Evolutionary conservation across 495 filamentous ascomycete genomes (phyloP).

Genomic region (Hypoxylon fragiforme): DNA sequence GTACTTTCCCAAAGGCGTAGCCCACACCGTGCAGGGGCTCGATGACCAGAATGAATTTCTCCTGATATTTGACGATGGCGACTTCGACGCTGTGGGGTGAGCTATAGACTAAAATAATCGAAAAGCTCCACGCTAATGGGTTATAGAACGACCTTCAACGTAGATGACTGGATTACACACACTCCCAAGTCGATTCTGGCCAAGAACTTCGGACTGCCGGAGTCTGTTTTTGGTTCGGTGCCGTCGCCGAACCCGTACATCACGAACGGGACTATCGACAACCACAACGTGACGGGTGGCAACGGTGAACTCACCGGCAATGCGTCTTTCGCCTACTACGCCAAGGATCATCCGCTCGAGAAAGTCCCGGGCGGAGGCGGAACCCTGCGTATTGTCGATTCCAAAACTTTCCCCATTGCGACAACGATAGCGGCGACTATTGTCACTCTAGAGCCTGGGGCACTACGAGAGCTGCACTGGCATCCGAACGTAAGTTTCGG

Average conservation of each 20-base stretch:
- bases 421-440: conserved; percentile 64
- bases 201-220: conserved; percentile 65
- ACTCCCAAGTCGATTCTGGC: conserved; percentile 63
- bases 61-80: conserved; percentile 66
- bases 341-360: conserved; percentile 53
- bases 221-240: conserved; percentile 59
- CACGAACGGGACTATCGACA: conserved; percentile 55
- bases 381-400: conserved; percentile 62
- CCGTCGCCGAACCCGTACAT: conserved; percentile 65
- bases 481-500: conserved; percentile 60
- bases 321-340: conserved; percentile 60
- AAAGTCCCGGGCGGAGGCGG: conserved; percentile 63
- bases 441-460: conserved; percentile 62
- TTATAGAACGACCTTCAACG: conserved; percentile 61
- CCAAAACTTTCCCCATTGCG: conserved; percentile 62
- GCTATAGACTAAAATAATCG: background rate
- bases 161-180: conserved; percentile 67
- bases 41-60: conserved; percentile 68
- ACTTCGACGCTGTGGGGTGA: conserved; percentile 51
- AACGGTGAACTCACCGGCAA: conserved; percentile 55
- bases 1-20: conserved; percentile 69
- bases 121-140: background rate
- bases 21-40: conserved; percentile 61
- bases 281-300: conserved; percentile 50
- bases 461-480: conserved; percentile 67